Percentiles rank a stretch among this genome's conserved stretches.
These are phyloP conservation scores for Yarrowia hollandica DNA, from an alignment of 805 yeast genomes.

Conservation along the genomic window DNA sequence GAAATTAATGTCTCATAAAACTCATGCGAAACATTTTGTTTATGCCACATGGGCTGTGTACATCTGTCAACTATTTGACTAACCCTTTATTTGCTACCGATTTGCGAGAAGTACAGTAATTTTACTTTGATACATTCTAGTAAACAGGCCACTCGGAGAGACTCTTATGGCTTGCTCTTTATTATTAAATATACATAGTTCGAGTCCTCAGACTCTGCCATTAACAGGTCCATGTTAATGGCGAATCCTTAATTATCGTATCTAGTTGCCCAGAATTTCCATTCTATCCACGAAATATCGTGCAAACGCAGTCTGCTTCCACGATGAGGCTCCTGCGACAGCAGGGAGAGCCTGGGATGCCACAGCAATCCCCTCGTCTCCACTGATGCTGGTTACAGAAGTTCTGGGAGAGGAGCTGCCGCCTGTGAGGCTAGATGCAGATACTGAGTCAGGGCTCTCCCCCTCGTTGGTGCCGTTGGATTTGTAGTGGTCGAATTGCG, in stretches of 20 bases:
- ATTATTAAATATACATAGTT: slow-evolving; percentile 14
- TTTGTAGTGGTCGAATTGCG: slow-evolving; percentile 20
- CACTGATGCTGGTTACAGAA: slow-evolving; percentile 4
- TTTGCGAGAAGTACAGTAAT: no score
- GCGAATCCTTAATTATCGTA: no score
- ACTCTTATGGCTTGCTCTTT: neutral
- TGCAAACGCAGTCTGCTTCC: slow-evolving; percentile 16
- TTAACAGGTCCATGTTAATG: no score
- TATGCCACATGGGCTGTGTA: no score
- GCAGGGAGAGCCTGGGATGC: neutral
- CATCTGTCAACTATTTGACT: no score
- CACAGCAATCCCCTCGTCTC: neutral
- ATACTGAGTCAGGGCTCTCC: slow-evolving; percentile 7
- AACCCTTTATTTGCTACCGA: no score
- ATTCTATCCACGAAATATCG: slow-evolving; percentile 15
- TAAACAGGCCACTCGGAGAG: no score
- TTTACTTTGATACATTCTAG: no score
- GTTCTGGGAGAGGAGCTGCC: slow-evolving; percentile 13
- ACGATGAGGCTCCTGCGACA: neutral
- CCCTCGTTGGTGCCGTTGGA: slow-evolving; percentile 5
- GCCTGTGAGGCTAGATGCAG: neutral
- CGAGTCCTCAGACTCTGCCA: no score
- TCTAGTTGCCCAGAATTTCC: slow-evolving; percentile 9
- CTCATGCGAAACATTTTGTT: no score
- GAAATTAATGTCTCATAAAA: no score